Base-by-base conservation (phyloP, 805 yeast species). In the Candida fluviatilis region DNA sequence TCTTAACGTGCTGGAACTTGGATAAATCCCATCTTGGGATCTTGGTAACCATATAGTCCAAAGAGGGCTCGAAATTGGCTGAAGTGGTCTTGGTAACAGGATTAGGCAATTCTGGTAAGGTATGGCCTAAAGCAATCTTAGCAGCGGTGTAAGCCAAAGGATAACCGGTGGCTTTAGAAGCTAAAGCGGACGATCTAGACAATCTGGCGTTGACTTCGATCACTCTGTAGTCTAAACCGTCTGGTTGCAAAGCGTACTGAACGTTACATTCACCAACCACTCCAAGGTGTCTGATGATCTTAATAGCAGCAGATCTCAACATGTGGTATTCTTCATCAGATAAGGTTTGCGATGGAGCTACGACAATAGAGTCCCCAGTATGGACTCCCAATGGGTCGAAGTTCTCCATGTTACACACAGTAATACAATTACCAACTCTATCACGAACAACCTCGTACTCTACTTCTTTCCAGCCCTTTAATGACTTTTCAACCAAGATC, bases 211-310 rank as follows among this genome's bases (percentile, higher is more conserved):
- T 91, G 47, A 91, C 99, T 69, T 91, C 99, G 56, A 91, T 93
- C 46, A 91, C 95, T 62, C 98, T 80, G 74, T 84, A 91, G 58
- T 91, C 98, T 52, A 87, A 77, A 24, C 96, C 95, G 64, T 89
- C 93, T 31, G 99, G 96, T 60, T 90, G 95, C 50, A 91, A 76
- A 38, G 97, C 95, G 60, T 91, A 91, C 67, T 91, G 99, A 46
- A 91, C 95, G 63, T 91, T 91, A 78, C 99, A 91, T 71, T 91
- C 99, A 66, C 99, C 99, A 52, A 91, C 96, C 49, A 91, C 99
- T 61, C 99, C 99, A 58, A 91, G 75, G 60, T 91, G 99, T 66
- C 98, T 87, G 55, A 91, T 91, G 57, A 91, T 88, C 69, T 93
- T 93, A 64, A 93, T 88, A 40, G 99, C 99, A 40, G 99, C 95